A percentile compares a stretch with the other conserved stretches of the same genome.
These are phyloP conservation scores for Mucor piriformis DNA, from an alignment of 371 early-diverging fungal species.

Conservation along the genomic window DNA sequence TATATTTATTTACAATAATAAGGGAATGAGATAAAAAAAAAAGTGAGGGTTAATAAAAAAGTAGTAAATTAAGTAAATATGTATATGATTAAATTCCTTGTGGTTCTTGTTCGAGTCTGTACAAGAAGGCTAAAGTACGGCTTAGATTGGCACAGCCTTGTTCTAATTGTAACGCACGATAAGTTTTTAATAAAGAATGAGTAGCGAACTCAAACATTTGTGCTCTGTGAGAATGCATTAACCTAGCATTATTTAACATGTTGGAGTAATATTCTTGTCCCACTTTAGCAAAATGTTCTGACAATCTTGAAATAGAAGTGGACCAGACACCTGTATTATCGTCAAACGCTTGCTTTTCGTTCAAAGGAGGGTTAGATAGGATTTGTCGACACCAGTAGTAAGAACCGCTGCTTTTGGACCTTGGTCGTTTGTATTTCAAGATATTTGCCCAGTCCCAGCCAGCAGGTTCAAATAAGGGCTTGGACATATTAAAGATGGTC, in stretches of 20 bases:
- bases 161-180: constrained; percentile 40
- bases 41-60: background rate
- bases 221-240: constrained; percentile 36
- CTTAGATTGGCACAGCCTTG: constrained; percentile 35
- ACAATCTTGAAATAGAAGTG: constrained; percentile 27
- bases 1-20: background rate
- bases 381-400: constrained; percentile 23
- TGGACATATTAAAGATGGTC: constrained; percentile 33
- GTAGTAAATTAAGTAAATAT: background rate
- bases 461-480: constrained; percentile 38
- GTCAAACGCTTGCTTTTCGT: background rate
- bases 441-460: constrained; percentile 41
- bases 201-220: constrained; percentile 40
- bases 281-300: constrained; percentile 31
- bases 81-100: constrained; percentile 9
- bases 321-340: constrained; percentile 25
- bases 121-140: constrained; percentile 19
- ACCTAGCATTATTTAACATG: constrained; percentile 32
- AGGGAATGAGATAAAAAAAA: background rate
- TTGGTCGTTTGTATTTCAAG: constrained; percentile 25
- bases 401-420: constrained; percentile 2
- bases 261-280: constrained; percentile 40
- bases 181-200: constrained; percentile 25
- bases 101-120: constrained; percentile 32
- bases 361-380: background rate